Evolutionary conservation across 2,329 filamentous ascomycete genomes (phyloP), one percentile per base, ranked within the genome.

Genomic region (Stachybotrys chlorohalonatus): DNA sequence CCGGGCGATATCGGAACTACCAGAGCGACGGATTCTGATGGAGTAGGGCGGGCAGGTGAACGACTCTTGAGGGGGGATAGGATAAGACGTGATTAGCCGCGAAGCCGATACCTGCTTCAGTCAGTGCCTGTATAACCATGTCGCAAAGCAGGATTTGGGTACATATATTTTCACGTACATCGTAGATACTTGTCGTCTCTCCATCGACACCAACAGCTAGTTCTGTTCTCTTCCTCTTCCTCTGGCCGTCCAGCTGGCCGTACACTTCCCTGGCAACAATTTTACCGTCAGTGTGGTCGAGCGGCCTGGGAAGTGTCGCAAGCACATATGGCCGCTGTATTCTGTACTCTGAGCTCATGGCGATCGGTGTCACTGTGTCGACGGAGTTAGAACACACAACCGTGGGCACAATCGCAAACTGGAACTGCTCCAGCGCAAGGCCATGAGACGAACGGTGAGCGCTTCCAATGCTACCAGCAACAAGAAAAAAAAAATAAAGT

Each of bases 271-370:
- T 76, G 11, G 83, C 79, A 45, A 79, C 76, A 66, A 81, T 84
- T 55, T 71, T 74, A 54, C 73, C 77, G 59, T 69, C 73, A 48
- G 69, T 73, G 54, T 70, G 74, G 58, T 83, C 80, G 52, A 85
- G 73, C 3, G 83, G 82, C 47, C 76, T 72, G 11, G 84, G 82
- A 49, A 87, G 71, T 8, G 80, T 72, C 39, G 82, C 80, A 58
- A 87, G 72, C 56, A 84, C 77, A 63, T 82, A 85, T n/a, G 84
- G 83, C 70, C 78, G 78, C 65, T 85, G 81, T 54, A 86, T 78
- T 58, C 80, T 79, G 62, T 84, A 82, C 59, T 80, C 79, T 49
- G 79, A 78, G 60, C 80, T 75, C 81, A 84, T 84, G 32, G 61
- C 60, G 59, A 63, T 51, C 46, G 8, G 9, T 42, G 9, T 42